Evolutionary conservation across 1,284 basidiomycete genomes (phyloP).

Genomic region (Inonotus obliquus): DNA sequence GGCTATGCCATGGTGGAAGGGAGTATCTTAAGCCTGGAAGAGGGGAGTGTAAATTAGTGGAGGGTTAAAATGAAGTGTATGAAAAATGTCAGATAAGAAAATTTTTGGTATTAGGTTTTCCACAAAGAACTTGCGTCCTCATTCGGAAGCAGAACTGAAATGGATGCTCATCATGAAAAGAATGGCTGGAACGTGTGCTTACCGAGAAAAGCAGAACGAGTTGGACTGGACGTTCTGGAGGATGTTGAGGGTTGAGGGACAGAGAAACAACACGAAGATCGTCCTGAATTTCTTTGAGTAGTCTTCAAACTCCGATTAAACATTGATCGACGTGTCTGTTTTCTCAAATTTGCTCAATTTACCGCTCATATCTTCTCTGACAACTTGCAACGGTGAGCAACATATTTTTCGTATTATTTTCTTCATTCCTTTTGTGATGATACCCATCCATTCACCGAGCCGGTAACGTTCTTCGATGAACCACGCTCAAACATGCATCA

Average conservation of each 20-base stretch:
- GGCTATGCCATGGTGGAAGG: background rate
- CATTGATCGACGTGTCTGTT: background rate
- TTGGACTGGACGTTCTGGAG: background rate
- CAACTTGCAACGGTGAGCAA: too few species aligned
- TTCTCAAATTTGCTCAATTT: background rate
- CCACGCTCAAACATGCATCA: conserved; percentile 24
- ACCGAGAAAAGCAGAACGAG: background rate
- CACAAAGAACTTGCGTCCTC: conserved; percentile 64
- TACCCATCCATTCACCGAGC: conserved; percentile 22
- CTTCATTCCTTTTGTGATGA: conserved; percentile 17
- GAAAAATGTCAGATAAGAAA: conserved; percentile 23
- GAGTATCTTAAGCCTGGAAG: background rate
- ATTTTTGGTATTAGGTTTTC: conserved; percentile 61
- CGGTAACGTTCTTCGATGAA: conserved; percentile 21
- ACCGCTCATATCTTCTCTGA: too few species aligned
- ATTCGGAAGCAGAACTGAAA: conserved; percentile 83
- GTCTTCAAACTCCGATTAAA: background rate
- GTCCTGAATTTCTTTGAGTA: too few species aligned
- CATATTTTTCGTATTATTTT: background rate
- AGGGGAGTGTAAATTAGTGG: background rate
- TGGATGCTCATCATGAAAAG: conserved; percentile 45
- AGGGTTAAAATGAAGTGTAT: conserved; percentile 10
- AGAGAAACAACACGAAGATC: too few species aligned
- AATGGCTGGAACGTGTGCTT: background rate
- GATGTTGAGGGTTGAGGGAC: too few species aligned